Evolutionary conservation across 139 green algal genomes (phyloP), one percentile per base, ranked within the genome.

Genomic region (Chlamydomonas sp.): DNA sequence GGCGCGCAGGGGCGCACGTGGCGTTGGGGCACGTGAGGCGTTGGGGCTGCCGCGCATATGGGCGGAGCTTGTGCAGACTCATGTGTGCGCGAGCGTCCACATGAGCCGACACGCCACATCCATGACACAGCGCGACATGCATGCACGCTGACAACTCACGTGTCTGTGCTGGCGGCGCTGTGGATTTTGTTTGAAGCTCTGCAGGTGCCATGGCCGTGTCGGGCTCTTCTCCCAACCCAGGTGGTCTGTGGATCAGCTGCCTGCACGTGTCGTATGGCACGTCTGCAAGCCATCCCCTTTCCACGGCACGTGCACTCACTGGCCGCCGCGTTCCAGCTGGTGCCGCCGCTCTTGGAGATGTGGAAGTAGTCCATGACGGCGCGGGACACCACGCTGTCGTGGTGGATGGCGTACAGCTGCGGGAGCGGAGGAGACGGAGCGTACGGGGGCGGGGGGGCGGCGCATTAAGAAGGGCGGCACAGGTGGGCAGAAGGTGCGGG

Each of bases 311-410:
- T 49, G 7, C 8, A 72, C 82, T 63, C 82, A 86, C 82, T 79
- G 8, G 82, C 71, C 1, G 82, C 82, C 18, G 7, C 59, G 82
- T 86, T 86, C 82, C 82, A 86, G n/a, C 64, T 78, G n/a, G 82
- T 86, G 60, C 82, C 82, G 10, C 82, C 82, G 20, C 60, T 49
- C 82, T 86, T 86, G 61, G 71, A 80, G 69, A 86, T 86, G 62
- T 86, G 82, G 62, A 86, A 79, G 60, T 86, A 86, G 71, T 86
- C 82, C 71, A 79, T 73, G 18, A 79, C 71, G 71, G 71, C 82
- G 20, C 64, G 64, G 3, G 68, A n/a, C 58, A 72, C 61, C 4
- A 79, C 71, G 3, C 60, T 63, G 3, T 17, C 82, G 20, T 2
- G 63, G 71, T 86, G 82, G 3, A 86, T 80, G 17, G 17, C 31